Evolutionary conservation across 345 rosid species (phyloP), one percentile per base, ranked within the genome.

Genomic region (Salix udensis): DNA sequence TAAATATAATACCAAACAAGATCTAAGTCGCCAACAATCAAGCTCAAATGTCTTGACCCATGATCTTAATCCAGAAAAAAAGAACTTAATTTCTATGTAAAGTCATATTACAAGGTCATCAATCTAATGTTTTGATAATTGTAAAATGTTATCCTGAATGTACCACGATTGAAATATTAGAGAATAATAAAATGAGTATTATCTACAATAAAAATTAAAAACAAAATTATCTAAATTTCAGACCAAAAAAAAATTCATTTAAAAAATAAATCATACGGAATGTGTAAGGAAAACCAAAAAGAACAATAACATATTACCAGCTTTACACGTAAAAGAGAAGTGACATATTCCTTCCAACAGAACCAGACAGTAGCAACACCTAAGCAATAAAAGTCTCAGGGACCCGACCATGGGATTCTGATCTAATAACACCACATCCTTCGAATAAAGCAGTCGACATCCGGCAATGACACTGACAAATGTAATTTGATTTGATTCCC

Each of bases 311-410:
- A 73, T 15, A 7, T 46, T 44, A 28, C 16, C 19, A 66, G 55
- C 58, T 53, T 48, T 36, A 28, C 4, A 19, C 19, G 55, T 8
- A n/a, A 52, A 52, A 53, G 36, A 39, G 40, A 34, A 65, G 58
- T 23, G 2, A 70, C 46, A 76, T 77, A 79, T 84, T 74, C 82
- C 73, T 46, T 66, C 5, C 7, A 11, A 3, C 18, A 19, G 34
- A 71, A 76, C 65, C 24, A 73, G 86, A 81, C 84, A 81, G 5
- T 46, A 71, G 78, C 77, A 80, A 84, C 70, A 24, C 76, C 81
- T 65, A 40, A 72, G 44, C 46, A 50, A n/a, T 23, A 65, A 65
- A 64, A 52, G 70, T 36, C 71, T 9, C 42, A 31, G 55, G 62
- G 71, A 78, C 71, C 80, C 80, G 24, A 23, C 13, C 11, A 16